These are phyloP conservation scores for Scutellaria baicalensis DNA, from an alignment of 257 asterid genomes.

Conservation along the genomic window DNA sequence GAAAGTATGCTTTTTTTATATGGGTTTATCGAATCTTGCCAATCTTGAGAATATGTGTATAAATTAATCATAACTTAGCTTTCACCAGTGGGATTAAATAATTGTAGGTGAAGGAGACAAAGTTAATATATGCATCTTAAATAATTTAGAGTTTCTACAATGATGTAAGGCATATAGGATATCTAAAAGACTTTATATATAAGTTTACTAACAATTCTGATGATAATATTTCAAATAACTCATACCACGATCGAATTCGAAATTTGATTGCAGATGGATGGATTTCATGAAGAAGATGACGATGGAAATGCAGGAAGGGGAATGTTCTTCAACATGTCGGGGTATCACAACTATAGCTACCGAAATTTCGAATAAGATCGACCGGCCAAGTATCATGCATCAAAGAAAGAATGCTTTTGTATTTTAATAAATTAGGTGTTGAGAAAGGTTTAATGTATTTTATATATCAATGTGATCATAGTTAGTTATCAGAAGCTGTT, in stretches of 20 bases:
- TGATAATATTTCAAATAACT: background rate
- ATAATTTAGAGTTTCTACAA: background rate
- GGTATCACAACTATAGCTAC: conserved; percentile 35
- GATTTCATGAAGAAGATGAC: conserved; percentile 46
- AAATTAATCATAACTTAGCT: background rate
- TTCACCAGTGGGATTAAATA: background rate
- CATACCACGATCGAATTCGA: background rate
- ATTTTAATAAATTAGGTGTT: conserved; percentile 22
- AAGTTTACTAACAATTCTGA: no score
- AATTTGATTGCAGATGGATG: conserved; percentile 37
- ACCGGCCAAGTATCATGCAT: background rate
- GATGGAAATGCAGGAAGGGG: conserved; percentile 27
- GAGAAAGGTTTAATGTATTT: conserved; percentile 4
- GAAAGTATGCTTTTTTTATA: background rate
- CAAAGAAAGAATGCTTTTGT: background rate
- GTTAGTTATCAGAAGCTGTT: conserved; percentile 2
- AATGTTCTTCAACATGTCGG: conserved; percentile 35
- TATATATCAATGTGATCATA: background rate
- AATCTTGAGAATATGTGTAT: background rate
- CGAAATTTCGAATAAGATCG: background rate
- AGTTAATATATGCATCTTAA: background rate
- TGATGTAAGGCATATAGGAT: background rate
- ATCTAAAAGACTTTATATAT: no score
- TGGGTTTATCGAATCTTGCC: background rate
- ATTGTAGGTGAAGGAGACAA: background rate